These are phyloP conservation scores for Brassica balearica DNA, from an alignment of 441 rosid species.

Conservation along the genomic window DNA sequence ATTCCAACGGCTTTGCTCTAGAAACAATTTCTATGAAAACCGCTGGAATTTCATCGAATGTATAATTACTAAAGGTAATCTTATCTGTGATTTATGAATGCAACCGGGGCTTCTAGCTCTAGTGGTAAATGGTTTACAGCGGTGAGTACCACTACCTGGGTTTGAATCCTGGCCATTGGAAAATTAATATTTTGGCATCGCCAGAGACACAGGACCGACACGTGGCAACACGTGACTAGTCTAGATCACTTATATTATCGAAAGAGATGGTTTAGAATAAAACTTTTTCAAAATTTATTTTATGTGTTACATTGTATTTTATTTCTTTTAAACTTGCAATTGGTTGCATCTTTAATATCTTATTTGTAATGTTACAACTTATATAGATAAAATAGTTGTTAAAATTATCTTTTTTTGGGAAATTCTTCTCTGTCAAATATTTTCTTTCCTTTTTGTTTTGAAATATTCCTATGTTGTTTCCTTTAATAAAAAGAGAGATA, in stretches of 20 bases:
- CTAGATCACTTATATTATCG: neutral
- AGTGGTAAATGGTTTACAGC: too few species aligned
- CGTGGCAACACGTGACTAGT: too few species aligned
- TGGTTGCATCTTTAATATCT: neutral
- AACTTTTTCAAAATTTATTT: neutral
- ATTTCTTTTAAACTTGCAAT: neutral
- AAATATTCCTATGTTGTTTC: slow-evolving; percentile 31
- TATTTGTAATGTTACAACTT: neutral
- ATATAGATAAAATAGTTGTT: neutral
- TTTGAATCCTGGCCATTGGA: too few species aligned
- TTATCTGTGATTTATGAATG: too few species aligned
- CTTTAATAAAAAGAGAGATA: slow-evolving; percentile 26
- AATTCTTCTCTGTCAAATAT: neutral
- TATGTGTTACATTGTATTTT: neutral
- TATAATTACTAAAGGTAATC: neutral
- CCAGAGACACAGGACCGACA: too few species aligned
- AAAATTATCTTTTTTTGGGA: neutral
- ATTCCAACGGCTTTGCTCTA: neutral
- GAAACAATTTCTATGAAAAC: too few species aligned
- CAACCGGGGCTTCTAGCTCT: too few species aligned
- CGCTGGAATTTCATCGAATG: neutral
- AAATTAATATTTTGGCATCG: too few species aligned
- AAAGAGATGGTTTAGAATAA: neutral
- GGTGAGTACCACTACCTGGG: too few species aligned
- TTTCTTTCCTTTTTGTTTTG: neutral